These are phyloP conservation scores for Rubia balearica DNA, from an alignment of 305 asterid species.

Conservation along the genomic window DNA sequence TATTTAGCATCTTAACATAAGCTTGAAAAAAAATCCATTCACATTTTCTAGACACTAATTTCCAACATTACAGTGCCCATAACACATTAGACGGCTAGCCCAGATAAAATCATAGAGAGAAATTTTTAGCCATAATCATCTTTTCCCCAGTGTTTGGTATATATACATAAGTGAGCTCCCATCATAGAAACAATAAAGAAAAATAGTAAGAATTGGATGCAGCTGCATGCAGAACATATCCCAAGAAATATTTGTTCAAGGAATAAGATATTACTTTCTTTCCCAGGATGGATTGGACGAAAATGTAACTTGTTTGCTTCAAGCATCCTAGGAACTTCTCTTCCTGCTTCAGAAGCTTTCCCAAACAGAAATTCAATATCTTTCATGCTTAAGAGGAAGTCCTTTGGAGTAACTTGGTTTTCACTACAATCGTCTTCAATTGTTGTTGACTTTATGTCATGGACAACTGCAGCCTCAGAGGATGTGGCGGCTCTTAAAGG, in stretches of 20 bases:
- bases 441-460: constrained; percentile 52
- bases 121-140: not conserved
- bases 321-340: constrained; percentile 94
- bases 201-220: not conserved
- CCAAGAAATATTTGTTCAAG: constrained; percentile 4
- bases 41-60: not conserved
- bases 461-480: constrained; percentile 39
- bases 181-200: not conserved
- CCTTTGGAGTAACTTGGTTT: constrained; percentile 66
- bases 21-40: not conserved
- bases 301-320: constrained; percentile 95
- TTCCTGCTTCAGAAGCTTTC: constrained; percentile 91
- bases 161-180: not conserved
- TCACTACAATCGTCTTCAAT: constrained; percentile 47
- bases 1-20: not conserved
- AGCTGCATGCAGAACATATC: not conserved
- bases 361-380: constrained; percentile 69
- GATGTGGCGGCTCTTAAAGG: constrained; percentile 62
- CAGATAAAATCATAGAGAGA: not conserved
- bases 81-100: not conserved
- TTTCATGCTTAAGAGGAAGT: constrained; percentile 72
- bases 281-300: constrained; percentile 76
- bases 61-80: not conserved
- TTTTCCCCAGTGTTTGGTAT: not conserved
- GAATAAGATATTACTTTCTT: constrained; percentile 52